A percentile compares a stretch with the other conserved stretches of the same genome.
These are phyloP conservation scores for Priceomyces medius DNA, from an alignment of 805 yeast genomes.

Conservation along the genomic window DNA sequence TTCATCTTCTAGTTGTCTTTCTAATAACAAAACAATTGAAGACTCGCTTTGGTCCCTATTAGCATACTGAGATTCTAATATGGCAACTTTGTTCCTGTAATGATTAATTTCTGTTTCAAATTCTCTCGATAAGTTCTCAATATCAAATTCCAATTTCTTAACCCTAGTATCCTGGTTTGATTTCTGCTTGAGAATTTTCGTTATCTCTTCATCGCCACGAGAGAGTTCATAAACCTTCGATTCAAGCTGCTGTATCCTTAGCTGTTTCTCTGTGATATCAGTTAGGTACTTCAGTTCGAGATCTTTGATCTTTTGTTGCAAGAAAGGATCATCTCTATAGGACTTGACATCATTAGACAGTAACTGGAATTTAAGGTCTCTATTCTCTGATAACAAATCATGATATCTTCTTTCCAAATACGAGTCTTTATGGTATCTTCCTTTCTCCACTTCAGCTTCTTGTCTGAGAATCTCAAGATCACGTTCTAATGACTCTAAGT, in stretches of 20 bases:
- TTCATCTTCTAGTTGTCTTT: conserved; percentile 31
- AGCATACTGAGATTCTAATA: conserved; percentile 4
- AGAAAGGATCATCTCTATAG: conserved; percentile 7
- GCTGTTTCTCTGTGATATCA: conserved; percentile 33
- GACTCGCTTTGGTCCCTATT: conserved; percentile 9
- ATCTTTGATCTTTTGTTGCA: conserved; percentile 16
- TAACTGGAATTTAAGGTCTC: conserved; percentile 21
- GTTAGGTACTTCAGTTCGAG: conserved; percentile 13
- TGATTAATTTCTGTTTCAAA: conserved; percentile 34
- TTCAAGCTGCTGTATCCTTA: conserved; percentile 32
- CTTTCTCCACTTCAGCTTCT: conserved; percentile 33
- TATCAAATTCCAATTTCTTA: conserved; percentile 36
- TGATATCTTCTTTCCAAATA: conserved; percentile 13
- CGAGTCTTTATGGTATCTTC: conserved; percentile 10
- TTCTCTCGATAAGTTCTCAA: conserved; percentile 33
- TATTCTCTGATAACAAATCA: conserved; percentile 11
- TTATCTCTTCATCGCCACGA: conserved; percentile 35
- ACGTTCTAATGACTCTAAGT: conserved; percentile 34
- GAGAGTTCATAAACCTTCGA: conserved; percentile 31
- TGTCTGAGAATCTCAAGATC: conserved; percentile 35
- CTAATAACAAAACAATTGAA: conserved; percentile 26
- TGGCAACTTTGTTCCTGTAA: conserved; percentile 25
- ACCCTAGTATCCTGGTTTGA: conserved; percentile 38
- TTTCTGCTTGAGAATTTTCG: conserved; percentile 34
- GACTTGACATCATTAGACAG: conserved; percentile 9